phyloP scores from a whole-genome alignment of 441 rosid genomes.

The Flueggea neowawraea region DNA sequence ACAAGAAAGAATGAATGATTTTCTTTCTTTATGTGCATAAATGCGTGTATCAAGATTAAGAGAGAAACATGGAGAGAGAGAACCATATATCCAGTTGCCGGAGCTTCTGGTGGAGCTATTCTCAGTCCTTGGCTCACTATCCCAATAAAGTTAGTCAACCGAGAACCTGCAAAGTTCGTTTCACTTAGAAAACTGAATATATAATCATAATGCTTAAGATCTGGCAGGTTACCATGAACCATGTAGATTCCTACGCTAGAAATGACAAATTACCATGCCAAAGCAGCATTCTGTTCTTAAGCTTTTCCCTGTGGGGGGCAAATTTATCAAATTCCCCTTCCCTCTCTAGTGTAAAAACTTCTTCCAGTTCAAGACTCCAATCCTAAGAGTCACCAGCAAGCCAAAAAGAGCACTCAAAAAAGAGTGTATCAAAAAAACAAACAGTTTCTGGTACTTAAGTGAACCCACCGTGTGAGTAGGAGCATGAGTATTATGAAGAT shows the following conservation, averaged over 20 bases:
- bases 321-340: slow-evolving; percentile 86
- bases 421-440: neutral
- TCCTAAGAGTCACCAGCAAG: slow-evolving; percentile 39
- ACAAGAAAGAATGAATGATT: neutral
- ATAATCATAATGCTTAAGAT: neutral
- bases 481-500: slow-evolving; percentile 87
- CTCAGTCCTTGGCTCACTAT: slow-evolving; percentile 97
- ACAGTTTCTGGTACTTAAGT: neutral
- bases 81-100: slow-evolving; percentile 99
- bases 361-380: slow-evolving; percentile 95
- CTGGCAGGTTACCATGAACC: neutral
- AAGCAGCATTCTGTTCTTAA: slow-evolving; percentile 87
- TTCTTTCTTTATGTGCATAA: too few species aligned
- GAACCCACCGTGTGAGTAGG: slow-evolving; percentile 86
- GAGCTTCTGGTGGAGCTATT: slow-evolving; percentile 99
- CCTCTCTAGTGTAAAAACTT: slow-evolving; percentile 89
- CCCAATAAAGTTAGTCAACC: slow-evolving; percentile 94
- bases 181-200: slow-evolving; percentile 2
- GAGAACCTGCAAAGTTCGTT: slow-evolving; percentile 66
- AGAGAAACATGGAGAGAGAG: slow-evolving; percentile 21
- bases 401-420: neutral
- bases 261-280: slow-evolving; percentile 73
- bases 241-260: neutral
- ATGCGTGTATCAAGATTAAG: neutral
- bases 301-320: slow-evolving; percentile 60